Conservation (phyloP, 164 flowering plant genomes). For the Cinnamomum micranthum region DNA sequence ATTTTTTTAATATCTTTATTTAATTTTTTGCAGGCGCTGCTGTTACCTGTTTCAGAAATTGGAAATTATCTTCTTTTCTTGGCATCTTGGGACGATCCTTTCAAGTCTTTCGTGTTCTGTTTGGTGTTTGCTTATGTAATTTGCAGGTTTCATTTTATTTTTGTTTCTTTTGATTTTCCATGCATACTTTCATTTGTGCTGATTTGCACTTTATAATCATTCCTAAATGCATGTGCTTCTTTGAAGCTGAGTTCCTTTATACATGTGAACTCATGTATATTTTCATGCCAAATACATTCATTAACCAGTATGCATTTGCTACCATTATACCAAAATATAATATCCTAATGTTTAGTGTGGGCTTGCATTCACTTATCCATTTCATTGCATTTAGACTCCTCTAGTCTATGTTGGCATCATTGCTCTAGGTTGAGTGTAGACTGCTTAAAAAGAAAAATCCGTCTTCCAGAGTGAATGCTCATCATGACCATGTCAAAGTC, state of each 20-base stretch:
- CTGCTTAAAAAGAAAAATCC: too few species aligned
- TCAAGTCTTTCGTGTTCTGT: conserved; percentile 68
- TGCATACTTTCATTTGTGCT: background rate
- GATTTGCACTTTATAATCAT: too few species aligned
- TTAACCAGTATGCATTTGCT: too few species aligned
- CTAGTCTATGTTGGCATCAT: too few species aligned
- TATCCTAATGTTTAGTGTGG: too few species aligned
- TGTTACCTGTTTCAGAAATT: conserved; percentile 56
- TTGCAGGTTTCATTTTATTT: conserved; percentile 40
- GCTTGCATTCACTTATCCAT: too few species aligned
- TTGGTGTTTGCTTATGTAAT: conserved; percentile 43
- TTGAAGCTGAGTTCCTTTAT: background rate
- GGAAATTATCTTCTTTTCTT: conserved; percentile 53
- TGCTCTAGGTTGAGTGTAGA: too few species aligned
- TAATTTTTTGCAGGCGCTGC: conserved; percentile 66
- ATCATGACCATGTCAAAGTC: too few species aligned
- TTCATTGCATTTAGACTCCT: too few species aligned
- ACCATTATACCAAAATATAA: too few species aligned
- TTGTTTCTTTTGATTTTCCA: background rate
- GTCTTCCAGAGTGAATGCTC: too few species aligned
- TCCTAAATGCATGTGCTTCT: background rate
- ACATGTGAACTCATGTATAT: background rate
- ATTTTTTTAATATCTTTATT: background rate
- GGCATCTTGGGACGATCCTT: conserved; percentile 72
- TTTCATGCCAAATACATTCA: background rate